Evolutionary conservation across 2,329 filamentous ascomycete genomes (phyloP), one percentile per base, ranked within the genome.

Genomic region (Beauveria caledonica): DNA sequence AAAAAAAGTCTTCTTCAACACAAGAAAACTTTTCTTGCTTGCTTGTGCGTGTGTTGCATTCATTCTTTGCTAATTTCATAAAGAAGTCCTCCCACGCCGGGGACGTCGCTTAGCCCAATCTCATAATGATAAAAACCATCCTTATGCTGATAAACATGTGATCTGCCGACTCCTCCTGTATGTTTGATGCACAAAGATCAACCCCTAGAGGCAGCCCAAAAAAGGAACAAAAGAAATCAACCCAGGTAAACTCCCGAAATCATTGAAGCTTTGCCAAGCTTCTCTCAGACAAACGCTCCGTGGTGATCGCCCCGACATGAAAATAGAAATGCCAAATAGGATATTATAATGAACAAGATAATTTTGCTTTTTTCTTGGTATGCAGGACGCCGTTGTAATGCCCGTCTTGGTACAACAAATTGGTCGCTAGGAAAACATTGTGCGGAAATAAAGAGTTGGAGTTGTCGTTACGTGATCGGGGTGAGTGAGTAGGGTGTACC

Each of bases 341-440:
- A 60, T 60, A 60, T 60, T 60, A 60, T 60, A 60, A 60, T 51
- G 48, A 52, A 60, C 39, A 53, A 27, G 19, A 53, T 56, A 52
- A 39, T 48, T 50, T 61, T 56, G 51, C 52, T 57, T 56, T 60
- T 56, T 60, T 49, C 39, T 55, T 57, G 59, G 45, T 56, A 61
- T 61, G 59, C 59, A 61, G 59, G 52, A 56, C 59, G 52, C 59
- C 59, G 52, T 55, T 61, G 59, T 61, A 57, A 61, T 61, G 52
- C 59, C 59, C 59, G 36, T 61, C 52, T 61, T 61, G 59, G 59
- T 61, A 61, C 59, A 61, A 61, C 59, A 61, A 61, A 61, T 61
- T 60, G 59, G 58, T 60, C 50, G 65, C 66, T 69, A 67, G 63
- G 62, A 60, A 63, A 53, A 60, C 57, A 60, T 49, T 33, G 39